Percentiles rank a stretch among this genome's conserved stretches.
These are phyloP conservation scores for Fistulifera solaris DNA, from an alignment of 108 stramenopile genomes.

Conservation along the genomic window DNA sequence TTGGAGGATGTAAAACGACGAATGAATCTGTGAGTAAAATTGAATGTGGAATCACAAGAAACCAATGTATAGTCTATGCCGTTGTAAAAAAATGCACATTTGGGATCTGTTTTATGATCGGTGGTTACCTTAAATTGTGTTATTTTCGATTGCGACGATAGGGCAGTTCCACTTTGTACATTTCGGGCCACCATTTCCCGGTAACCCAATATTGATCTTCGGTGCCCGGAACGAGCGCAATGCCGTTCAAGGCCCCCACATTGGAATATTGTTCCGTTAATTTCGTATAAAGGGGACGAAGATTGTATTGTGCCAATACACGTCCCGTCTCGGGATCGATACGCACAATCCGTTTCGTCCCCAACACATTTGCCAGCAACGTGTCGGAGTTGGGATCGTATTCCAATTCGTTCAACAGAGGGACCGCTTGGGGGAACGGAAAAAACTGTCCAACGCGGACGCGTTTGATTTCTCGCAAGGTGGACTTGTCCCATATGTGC, in stretches of 20 bases:
- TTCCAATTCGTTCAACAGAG: constrained; percentile 67
- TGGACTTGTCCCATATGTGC: constrained; percentile 33
- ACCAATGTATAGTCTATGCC: too few relatives aligned
- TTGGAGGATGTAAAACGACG: constrained; percentile 15
- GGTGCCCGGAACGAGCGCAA: constrained; percentile 29
- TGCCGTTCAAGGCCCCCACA: constrained; percentile 69
- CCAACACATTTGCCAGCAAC: constrained; percentile 70
- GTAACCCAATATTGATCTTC: constrained; percentile 55
- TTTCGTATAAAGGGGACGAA: too few relatives aligned
- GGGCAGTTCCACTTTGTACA: constrained; percentile 53
- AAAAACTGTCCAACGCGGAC: constrained; percentile 23
- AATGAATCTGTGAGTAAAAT: too few relatives aligned
- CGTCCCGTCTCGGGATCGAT: constrained; percentile 54
- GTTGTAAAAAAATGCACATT: too few relatives aligned
- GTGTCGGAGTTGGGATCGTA: constrained; percentile 30
- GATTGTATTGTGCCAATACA: constrained; percentile 42
- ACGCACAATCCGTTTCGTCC: constrained; percentile 45
- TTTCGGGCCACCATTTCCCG: constrained; percentile 62
- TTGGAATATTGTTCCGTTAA: background rate
- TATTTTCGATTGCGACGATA: background rate
- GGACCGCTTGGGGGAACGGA: constrained; percentile 13
- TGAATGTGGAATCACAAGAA: too few relatives aligned
- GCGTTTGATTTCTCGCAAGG: constrained; percentile 19
- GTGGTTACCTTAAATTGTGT: too few relatives aligned
- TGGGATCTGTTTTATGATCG: too few relatives aligned